Evolutionary conservation across 768 basidiomycete genomes (phyloP).

Genomic region (Sistotremastrum niveocremeum): DNA sequence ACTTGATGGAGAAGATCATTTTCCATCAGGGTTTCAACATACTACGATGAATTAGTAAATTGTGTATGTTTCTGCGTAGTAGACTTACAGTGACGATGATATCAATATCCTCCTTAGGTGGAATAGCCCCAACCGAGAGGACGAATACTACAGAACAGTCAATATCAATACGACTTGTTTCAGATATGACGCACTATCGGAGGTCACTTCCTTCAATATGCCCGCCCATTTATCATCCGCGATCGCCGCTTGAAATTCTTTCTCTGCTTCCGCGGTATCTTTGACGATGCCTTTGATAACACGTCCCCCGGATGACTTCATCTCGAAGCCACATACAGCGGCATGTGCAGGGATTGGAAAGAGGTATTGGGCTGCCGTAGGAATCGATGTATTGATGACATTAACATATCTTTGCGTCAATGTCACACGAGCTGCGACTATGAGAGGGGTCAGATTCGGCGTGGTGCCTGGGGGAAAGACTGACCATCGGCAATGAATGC

Average conservation of each 20-base stretch:
- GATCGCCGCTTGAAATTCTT: slow-evolving; percentile 27
- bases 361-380: slow-evolving; percentile 25
- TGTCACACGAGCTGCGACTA: neutral
- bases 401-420: neutral
- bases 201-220: slow-evolving; percentile 34
- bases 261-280: slow-evolving; percentile 30
- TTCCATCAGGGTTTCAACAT: slow-evolving; percentile 38
- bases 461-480: neutral
- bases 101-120: slow-evolving; percentile 25
- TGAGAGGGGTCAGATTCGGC: neutral
- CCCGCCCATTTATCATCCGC: slow-evolving; percentile 27
- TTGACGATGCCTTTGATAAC: slow-evolving; percentile 32
- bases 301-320: slow-evolving; percentile 30
- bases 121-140: slow-evolving; percentile 43
- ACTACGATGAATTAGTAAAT: slow-evolving; percentile 18
- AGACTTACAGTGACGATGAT: slow-evolving; percentile 29
- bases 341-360: slow-evolving; percentile 46
- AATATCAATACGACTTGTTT: neutral
- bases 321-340: slow-evolving; percentile 41
- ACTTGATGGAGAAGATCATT: slow-evolving; percentile 34
- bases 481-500: slow-evolving; percentile 32
- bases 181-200: slow-evolving; percentile 29
- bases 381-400: neutral
- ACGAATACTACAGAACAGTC: slow-evolving; percentile 30
- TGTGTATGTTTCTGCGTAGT: neutral